A percentile compares a stretch with the other conserved stretches of the same genome.
Evolutionary conservation across 768 basidiomycete species (phyloP).

Genomic region (Aureoboletus auriporus): DNA sequence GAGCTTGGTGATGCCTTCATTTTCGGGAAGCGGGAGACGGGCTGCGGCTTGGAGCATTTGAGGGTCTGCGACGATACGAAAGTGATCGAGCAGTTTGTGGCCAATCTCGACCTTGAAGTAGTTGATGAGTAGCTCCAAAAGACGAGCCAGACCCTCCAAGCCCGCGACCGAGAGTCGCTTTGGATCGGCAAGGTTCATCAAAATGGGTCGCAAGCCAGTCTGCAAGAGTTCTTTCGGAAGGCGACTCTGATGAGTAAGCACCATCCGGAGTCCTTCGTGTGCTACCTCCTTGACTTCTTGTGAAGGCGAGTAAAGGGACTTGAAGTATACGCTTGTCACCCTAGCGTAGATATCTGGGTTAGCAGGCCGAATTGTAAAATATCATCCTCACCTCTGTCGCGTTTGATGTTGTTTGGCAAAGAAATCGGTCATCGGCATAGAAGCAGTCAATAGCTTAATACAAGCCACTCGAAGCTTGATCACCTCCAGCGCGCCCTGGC

Average conservation of each 20-base stretch:
- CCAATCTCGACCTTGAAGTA: slow-evolving; percentile 99
- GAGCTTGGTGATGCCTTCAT: slow-evolving; percentile 88
- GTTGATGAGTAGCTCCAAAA: slow-evolving; percentile 91
- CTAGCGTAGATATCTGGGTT: slow-evolving; percentile 37
- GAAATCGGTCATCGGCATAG: slow-evolving; percentile 94
- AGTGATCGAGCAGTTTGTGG: slow-evolving; percentile 94
- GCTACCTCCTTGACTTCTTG: slow-evolving; percentile 93
- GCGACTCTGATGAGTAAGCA: slow-evolving; percentile 83
- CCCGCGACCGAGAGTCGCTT: slow-evolving; percentile 90
- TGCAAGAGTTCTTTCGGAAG: slow-evolving; percentile 94
- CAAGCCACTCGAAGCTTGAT: slow-evolving; percentile 91
- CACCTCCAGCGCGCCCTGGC: slow-evolving; percentile 78
- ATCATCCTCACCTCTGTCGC: slow-evolving; percentile 65
- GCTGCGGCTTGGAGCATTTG: slow-evolving; percentile 79
- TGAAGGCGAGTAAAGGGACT: slow-evolving; percentile 90
- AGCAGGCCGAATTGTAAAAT: neutral
- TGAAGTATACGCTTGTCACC: slow-evolving; percentile 95
- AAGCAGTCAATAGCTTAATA: slow-evolving; percentile 87
- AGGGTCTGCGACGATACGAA: slow-evolving; percentile 87
- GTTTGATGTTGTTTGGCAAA: slow-evolving; percentile 81
- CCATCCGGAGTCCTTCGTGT: slow-evolving; percentile 87
- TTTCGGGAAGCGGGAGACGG: slow-evolving; percentile 75
- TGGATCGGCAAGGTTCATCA: slow-evolving; percentile 97
- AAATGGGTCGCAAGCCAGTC: slow-evolving; percentile 89
- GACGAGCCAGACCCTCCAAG: slow-evolving; percentile 87